A percentile compares a stretch with the other conserved stretches of the same genome.
phyloP scores from a whole-genome alignment of 2,329 filamentous ascomycete genomes.

The Lasiodiplodia sp. region DNA sequence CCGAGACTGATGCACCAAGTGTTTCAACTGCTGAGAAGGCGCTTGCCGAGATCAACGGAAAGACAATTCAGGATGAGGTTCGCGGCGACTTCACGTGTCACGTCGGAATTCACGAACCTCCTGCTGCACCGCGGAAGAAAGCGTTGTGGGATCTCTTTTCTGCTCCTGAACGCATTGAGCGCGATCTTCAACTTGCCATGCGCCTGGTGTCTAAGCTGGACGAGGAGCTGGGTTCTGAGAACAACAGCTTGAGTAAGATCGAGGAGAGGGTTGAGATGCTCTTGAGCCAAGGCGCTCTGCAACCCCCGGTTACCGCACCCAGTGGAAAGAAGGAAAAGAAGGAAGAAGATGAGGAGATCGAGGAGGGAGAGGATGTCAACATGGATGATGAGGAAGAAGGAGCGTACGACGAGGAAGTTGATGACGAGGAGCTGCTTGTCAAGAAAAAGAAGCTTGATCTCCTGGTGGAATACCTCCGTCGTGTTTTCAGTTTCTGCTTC shows the following conservation, averaged over 20 bases:
- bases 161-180: slow-evolving; percentile 88
- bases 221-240: slow-evolving; percentile 77
- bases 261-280: slow-evolving; percentile 87
- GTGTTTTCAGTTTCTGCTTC: slow-evolving; percentile 99
- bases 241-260: slow-evolving; percentile 79
- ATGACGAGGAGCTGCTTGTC: slow-evolving; percentile 85
- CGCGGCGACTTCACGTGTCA: slow-evolving; percentile 97
- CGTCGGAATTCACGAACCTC: slow-evolving; percentile 93
- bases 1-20: slow-evolving; percentile 40
- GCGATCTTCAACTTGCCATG: slow-evolving; percentile 83
- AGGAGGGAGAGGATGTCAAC: slow-evolving; percentile 69
- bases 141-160: slow-evolving; percentile 97
- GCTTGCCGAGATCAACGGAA: slow-evolving; percentile 93
- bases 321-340: slow-evolving; percentile 68
- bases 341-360: slow-evolving; percentile 69
- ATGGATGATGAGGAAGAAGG: slow-evolving; percentile 70
- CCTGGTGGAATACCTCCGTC: slow-evolving; percentile 92
- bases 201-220: slow-evolving; percentile 86
- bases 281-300: slow-evolving; percentile 76
- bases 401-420: slow-evolving; percentile 76
- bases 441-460: slow-evolving; percentile 98
- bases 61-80: slow-evolving; percentile 93
- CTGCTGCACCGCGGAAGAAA: slow-evolving; percentile 86
- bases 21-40: slow-evolving; percentile 78
- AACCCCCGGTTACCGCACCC: slow-evolving; percentile 65